phyloP scores from a whole-genome alignment of 306 rosid species.

The Cucurbita ficifolia region DNA sequence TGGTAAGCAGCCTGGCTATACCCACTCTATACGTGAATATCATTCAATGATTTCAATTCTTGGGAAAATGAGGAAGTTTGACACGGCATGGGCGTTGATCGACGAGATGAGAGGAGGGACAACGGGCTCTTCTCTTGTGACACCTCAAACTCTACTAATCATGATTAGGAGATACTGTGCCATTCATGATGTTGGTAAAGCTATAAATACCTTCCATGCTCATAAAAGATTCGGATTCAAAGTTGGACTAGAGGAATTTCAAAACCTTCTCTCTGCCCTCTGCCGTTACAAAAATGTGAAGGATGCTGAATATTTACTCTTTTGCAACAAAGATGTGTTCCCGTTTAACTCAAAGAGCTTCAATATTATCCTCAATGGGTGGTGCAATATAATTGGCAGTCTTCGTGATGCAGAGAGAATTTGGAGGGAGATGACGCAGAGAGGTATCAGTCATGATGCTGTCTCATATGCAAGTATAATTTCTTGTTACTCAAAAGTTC shows the following conservation, averaged over 20 bases:
- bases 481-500: slow-evolving; percentile 66
- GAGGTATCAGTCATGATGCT: slow-evolving; percentile 52
- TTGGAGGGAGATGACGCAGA: slow-evolving; percentile 69
- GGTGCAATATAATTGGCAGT: slow-evolving; percentile 67
- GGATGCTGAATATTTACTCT: slow-evolving; percentile 67
- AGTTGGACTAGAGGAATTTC: slow-evolving; percentile 54
- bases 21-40: slow-evolving; percentile 51
- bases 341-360: slow-evolving; percentile 63
- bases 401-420: slow-evolving; percentile 47
- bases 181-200: slow-evolving; percentile 61
- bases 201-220: slow-evolving; percentile 61
- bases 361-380: slow-evolving; percentile 76
- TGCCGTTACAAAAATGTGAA: slow-evolving; percentile 69
- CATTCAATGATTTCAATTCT: slow-evolving; percentile 72
- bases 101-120: slow-evolving; percentile 52
- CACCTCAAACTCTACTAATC: slow-evolving; percentile 60
- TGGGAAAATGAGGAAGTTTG: slow-evolving; percentile 81
- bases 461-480: slow-evolving; percentile 63
- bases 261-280: slow-evolving; percentile 73
- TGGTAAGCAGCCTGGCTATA: slow-evolving; percentile 50
- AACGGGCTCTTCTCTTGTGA: slow-evolving; percentile 36
- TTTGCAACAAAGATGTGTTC: slow-evolving; percentile 41
- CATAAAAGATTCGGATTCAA: slow-evolving; percentile 38
- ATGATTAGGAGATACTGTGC: slow-evolving; percentile 72
- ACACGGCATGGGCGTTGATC: slow-evolving; percentile 69